Conservation (phyloP, 148 eudicot species). For the Beta vulgaris region DNA sequence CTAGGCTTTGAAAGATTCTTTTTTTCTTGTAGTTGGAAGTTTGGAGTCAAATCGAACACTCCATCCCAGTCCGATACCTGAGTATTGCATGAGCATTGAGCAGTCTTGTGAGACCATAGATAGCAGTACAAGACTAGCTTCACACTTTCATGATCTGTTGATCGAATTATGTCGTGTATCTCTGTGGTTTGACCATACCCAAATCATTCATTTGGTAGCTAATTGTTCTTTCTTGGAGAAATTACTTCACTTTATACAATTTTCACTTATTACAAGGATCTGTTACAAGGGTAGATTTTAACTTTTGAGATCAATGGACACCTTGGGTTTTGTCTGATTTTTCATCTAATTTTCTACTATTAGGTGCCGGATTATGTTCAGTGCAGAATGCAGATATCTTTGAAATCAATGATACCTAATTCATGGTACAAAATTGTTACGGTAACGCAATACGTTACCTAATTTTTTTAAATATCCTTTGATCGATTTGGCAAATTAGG, state of each 20-base stretch:
- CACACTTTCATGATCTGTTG: neutral
- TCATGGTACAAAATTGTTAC: no score
- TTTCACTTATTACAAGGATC: neutral
- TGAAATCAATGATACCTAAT: no score
- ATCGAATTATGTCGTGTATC: neutral
- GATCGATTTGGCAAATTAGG: no score
- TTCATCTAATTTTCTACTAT: neutral
- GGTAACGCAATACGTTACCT: no score
- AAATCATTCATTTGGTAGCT: neutral
- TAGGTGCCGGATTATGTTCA: neutral
- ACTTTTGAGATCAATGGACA: neutral
- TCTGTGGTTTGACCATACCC: neutral
- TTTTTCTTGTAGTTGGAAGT: slow-evolving; percentile 9
- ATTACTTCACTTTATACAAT: neutral
- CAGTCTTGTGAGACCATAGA: neutral
- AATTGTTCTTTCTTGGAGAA: neutral
- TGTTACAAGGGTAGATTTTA: neutral
- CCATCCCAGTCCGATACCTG: neutral
- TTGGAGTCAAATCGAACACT: slow-evolving; percentile 25
- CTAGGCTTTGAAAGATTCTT: neutral
- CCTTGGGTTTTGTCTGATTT: neutral
- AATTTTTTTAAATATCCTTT: no score
- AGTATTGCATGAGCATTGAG: slow-evolving; percentile 12
- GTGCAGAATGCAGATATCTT: no score
- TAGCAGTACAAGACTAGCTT: neutral